These are phyloP conservation scores for Aureobasidium lini DNA, from an alignment of 2,329 filamentous ascomycete species.

Conservation along the genomic window DNA sequence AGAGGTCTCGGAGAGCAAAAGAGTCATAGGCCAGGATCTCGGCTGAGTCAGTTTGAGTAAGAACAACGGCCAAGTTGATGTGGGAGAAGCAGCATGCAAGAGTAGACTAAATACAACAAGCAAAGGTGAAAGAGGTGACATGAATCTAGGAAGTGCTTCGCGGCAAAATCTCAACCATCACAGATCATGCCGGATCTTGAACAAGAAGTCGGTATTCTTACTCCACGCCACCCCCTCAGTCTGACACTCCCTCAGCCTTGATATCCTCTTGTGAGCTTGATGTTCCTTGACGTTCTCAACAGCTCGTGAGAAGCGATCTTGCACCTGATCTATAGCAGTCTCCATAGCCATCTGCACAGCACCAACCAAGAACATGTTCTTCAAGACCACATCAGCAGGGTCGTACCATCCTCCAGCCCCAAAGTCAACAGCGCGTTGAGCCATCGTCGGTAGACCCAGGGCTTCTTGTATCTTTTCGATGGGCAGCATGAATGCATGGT, in stretches of 20 bases:
- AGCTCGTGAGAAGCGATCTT: not conserved
- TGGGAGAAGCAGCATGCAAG: too few relatives aligned
- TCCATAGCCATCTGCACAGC: constrained; percentile 4
- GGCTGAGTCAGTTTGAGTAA: too few relatives aligned
- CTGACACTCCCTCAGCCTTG: not conserved
- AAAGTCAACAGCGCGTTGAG: not conserved
- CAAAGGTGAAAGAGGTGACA: too few relatives aligned
- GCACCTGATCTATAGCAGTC: not conserved
- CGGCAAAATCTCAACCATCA: too few relatives aligned
- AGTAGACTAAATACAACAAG: too few relatives aligned
- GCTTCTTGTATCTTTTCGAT: constrained; percentile 2
- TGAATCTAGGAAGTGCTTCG: too few relatives aligned
- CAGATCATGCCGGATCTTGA: not conserved
- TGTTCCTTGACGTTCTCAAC: not conserved
- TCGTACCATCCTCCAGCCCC: not conserved
- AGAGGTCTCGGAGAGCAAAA: too few relatives aligned
- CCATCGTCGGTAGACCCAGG: not conserved
- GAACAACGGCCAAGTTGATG: too few relatives aligned
- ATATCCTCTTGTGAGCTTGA: not conserved
- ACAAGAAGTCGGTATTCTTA: not conserved
- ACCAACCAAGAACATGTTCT: constrained; percentile 10
- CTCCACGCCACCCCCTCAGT: not conserved
- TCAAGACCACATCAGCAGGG: not conserved
- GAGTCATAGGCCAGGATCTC: too few relatives aligned
- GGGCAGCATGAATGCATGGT: not conserved